phyloP scores from a whole-genome alignment of 306 rosid genomes.

The Prunus kanzakura region DNA sequence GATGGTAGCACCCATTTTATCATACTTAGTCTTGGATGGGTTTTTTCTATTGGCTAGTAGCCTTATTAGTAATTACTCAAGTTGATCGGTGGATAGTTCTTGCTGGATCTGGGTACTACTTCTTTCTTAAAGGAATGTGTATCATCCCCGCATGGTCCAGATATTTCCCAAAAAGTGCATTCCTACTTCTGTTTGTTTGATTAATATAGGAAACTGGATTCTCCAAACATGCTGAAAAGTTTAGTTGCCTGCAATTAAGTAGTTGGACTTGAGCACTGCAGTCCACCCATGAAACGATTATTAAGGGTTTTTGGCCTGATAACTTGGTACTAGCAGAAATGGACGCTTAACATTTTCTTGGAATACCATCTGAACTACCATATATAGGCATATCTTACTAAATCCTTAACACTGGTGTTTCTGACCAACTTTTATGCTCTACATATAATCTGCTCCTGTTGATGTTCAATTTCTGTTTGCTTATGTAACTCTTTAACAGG shows the following conservation, averaged over 20 bases:
- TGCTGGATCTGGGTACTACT: background rate
- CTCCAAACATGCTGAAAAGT: background rate
- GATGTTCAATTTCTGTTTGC: conserved; percentile 9
- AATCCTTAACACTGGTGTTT: background rate
- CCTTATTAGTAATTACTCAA: background rate
- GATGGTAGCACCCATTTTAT: conserved; percentile 2
- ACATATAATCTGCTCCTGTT: conserved; percentile 9
- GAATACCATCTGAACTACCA: conserved; percentile 5
- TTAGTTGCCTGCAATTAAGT: background rate
- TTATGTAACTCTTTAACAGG: conserved; percentile 36
- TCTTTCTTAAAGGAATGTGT: background rate
- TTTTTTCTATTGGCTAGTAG: background rate
- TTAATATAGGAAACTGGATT: background rate
- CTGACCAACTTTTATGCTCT: background rate
- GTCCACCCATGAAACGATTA: background rate
- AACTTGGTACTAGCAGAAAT: background rate
- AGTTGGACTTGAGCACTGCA: background rate
- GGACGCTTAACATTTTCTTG: background rate
- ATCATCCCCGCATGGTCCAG: background rate
- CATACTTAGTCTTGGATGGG: background rate
- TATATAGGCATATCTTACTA: background rate
- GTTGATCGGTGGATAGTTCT: background rate
- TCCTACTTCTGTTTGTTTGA: background rate
- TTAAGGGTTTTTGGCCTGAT: background rate
- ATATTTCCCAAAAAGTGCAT: background rate